Evolutionary conservation across 2,329 filamentous ascomycete species (phyloP), one percentile per base, ranked within the genome.

Genomic region (Plectosphaerella plurivora): DNA sequence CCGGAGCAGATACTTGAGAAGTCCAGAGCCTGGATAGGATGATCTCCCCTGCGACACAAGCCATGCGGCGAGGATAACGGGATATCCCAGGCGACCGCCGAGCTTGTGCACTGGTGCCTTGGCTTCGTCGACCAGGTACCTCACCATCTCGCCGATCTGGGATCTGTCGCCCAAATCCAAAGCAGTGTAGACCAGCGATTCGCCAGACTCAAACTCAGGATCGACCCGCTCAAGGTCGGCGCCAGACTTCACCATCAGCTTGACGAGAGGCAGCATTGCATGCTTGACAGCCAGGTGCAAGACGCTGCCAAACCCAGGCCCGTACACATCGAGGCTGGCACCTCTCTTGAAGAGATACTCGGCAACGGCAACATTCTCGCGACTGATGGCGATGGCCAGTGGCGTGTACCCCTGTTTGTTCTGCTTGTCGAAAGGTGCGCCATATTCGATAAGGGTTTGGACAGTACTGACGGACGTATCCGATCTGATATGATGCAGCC

Each of bases 51-150:
- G 22, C 22, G 28, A 33, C 22, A 22, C 8, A 7, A 18, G 12
- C 10, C 14, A 20, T 9, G 45, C 45, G 8, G 45, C 45, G 10
- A n/a, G 22, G 10, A 37, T 35, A 5, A 51, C 3, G 3, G 49
- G 45, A 28, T 37, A 51, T 2, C 49, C 52, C 15, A 46, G 36
- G 4, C 10, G 10, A 5, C 37, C 41, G 5, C 41, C 45, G 22
- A 45, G 8, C 4, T 22, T 28, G 33, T 54, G 20, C 28, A 45
- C 24, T 11, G 22, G 16, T n/a, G 28, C 39, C 22, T 52, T 53
- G 10, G 46, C 48, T 47, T 59, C 54, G 16, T 52, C 47, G 12
- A 59, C 36, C 10, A 60, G 46, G 33, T 60, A 60, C 18, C 56
- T 45, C 8, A 54, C 39, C 16, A 56, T 47, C 25, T 54, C 50